Percentiles rank a stretch among this genome's conserved stretches.
These are phyloP conservation scores for Streptanthus diversifolius DNA, from an alignment of 345 rosid genomes.

Conservation along the genomic window DNA sequence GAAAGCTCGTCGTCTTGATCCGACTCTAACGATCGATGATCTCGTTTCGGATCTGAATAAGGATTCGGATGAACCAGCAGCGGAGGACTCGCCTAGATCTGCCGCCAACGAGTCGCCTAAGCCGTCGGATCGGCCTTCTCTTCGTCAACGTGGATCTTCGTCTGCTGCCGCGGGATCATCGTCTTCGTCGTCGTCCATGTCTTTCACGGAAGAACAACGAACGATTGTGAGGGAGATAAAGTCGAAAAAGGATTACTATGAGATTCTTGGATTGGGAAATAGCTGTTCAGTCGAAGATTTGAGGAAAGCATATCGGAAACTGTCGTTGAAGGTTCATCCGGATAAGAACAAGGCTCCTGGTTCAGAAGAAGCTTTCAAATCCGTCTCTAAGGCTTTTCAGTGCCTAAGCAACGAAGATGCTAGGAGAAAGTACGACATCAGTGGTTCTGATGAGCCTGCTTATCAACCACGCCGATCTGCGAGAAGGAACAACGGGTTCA, in stretches of 20 bases:
- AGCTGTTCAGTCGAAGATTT: conserved; percentile 71
- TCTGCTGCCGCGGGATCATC: conserved; percentile 10
- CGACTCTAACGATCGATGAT: conserved; percentile 56
- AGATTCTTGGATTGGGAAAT: conserved; percentile 65
- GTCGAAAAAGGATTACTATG: conserved; percentile 82
- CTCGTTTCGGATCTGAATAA: conserved; percentile 47
- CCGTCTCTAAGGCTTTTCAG: conserved; percentile 85
- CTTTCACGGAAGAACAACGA: conserved; percentile 66
- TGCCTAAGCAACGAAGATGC: conserved; percentile 72
- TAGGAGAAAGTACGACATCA: conserved; percentile 63
- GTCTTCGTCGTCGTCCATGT: conserved; percentile 26
- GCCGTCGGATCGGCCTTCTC: conserved; percentile 48
- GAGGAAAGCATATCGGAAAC: conserved; percentile 74
- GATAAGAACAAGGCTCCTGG: conserved; percentile 96
- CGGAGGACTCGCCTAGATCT: conserved; percentile 21
- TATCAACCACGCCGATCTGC: conserved; percentile 45
- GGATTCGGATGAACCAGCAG: conserved; percentile 22
- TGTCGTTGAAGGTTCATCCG: conserved; percentile 88
- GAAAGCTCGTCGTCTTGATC: conserved; percentile 96
- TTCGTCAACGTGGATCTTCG: conserved; percentile 51
- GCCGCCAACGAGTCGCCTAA: conserved; percentile 30
- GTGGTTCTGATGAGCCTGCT: conserved; percentile 75
- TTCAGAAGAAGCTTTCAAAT: conserved; percentile 86
- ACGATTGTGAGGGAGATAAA: conserved; percentile 63
- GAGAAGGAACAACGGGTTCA: conserved; percentile 44